Evolutionary conservation across 2,329 filamentous ascomycete genomes (phyloP).

Genomic region (Macrophomina pseudophaseolina): DNA sequence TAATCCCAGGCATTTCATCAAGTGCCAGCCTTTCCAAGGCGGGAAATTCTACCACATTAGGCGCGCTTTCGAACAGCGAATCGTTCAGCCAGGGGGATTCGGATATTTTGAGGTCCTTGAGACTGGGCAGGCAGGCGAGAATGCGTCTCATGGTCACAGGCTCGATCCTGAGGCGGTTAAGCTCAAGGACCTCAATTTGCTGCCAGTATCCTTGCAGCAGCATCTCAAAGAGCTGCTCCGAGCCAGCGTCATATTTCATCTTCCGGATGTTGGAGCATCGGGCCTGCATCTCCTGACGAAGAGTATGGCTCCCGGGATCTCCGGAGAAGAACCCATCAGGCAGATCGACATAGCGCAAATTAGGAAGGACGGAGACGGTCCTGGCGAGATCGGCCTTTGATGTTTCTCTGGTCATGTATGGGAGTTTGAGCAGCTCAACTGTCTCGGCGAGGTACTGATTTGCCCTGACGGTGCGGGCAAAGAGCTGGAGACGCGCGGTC

Average conservation of each 20-base stretch:
- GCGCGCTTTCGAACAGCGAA: constrained; percentile 71
- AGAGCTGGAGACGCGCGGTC: constrained; percentile 73
- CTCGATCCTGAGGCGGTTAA: constrained; percentile 71
- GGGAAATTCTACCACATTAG: constrained; percentile 74
- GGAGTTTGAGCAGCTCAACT: constrained; percentile 82
- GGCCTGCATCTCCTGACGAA: constrained; percentile 83
- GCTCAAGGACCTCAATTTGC: constrained; percentile 73
- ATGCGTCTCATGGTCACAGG: constrained; percentile 72
- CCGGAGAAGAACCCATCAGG: constrained; percentile 87
- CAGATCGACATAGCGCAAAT: constrained; percentile 86
- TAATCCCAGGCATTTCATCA: constrained; percentile 73
- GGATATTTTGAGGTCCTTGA: constrained; percentile 77
- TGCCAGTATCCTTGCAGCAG: constrained; percentile 72
- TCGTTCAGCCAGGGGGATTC: constrained; percentile 75
- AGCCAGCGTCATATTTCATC: constrained; percentile 82
- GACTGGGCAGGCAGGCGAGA: constrained; percentile 67
- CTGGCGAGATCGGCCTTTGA: constrained; percentile 83
- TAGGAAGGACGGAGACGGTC: constrained; percentile 82
- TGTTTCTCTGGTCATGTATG: constrained; percentile 93
- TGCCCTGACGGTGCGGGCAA: constrained; percentile 82
- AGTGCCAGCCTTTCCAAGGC: constrained; percentile 75
- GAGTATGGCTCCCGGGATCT: constrained; percentile 73
- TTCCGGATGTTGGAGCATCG: constrained; percentile 83
- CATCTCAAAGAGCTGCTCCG: constrained; percentile 76
- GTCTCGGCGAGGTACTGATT: constrained; percentile 71